These are phyloP conservation scores for Venturia pyrina DNA, from an alignment of 2,329 filamentous ascomycete species.

Conservation along the genomic window DNA sequence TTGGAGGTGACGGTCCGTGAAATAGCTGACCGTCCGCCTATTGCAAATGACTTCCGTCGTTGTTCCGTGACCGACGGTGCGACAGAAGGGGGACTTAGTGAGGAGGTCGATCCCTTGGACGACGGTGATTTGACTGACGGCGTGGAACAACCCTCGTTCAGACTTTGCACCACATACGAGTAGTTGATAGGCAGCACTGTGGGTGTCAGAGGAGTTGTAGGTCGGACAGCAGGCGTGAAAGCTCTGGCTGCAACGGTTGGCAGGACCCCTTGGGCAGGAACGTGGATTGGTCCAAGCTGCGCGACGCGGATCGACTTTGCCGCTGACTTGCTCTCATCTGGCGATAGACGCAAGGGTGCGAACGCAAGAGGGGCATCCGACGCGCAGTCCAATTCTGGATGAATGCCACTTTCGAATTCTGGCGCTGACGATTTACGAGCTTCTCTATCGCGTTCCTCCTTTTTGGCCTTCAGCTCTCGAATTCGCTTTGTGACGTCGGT, in stretches of 20 bases:
- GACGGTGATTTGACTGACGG: background rate
- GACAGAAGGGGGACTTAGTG: background rate
- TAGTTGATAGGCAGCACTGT: slow-evolving; percentile 29
- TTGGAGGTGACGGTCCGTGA: background rate
- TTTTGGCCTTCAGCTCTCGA: slow-evolving; percentile 46
- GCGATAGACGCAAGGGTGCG: background rate
- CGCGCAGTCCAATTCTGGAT: background rate
- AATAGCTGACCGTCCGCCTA: background rate
- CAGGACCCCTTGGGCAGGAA: background rate
- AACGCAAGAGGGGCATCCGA: background rate
- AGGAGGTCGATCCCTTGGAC: background rate
- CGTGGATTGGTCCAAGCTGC: slow-evolving; percentile 4
- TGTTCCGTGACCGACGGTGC: background rate
- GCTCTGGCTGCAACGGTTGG: background rate
- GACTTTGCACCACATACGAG: slow-evolving; percentile 25
- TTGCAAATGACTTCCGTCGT: background rate
- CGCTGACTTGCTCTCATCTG: background rate
- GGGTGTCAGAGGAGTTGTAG: slow-evolving; percentile 18
- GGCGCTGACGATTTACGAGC: slow-evolving; percentile 19
- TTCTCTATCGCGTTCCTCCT: slow-evolving; percentile 41
- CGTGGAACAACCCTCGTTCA: slow-evolving; percentile 17
- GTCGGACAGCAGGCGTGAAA: slow-evolving; percentile 9
- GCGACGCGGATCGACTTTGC: background rate
- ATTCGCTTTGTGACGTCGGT: slow-evolving; percentile 49
- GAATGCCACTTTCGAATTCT: background rate